A percentile compares a stretch with the other conserved stretches of the same genome.
These are phyloP conservation scores for Stropharia rugosoannulata DNA, from an alignment of 768 basidiomycete species.

Conservation along the genomic window DNA sequence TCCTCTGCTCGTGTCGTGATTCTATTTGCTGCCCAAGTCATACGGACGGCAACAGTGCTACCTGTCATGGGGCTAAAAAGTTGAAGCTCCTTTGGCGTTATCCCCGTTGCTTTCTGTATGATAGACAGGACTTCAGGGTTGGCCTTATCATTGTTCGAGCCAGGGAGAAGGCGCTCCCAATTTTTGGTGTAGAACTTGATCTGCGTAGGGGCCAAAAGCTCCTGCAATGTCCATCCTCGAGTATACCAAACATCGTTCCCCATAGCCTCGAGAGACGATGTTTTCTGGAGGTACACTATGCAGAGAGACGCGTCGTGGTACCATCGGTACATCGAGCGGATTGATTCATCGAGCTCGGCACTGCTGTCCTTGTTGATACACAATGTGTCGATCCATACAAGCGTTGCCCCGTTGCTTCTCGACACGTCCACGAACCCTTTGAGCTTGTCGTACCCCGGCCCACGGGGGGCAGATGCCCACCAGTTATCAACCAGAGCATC, in stretches of 20 bases:
- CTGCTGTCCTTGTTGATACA: constrained; percentile 6
- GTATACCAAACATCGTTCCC: background rate
- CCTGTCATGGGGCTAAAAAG: background rate
- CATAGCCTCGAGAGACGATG: background rate
- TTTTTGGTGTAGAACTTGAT: background rate
- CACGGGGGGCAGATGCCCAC: background rate
- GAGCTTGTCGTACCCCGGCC: background rate
- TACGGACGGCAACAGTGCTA: background rate
- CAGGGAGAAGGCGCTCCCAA: background rate
- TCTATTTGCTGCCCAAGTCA: background rate
- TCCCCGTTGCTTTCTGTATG: background rate
- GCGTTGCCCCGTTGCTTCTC: background rate
- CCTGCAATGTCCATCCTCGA: constrained; percentile 5
- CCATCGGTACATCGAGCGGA: constrained; percentile 5
- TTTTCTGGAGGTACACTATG: background rate
- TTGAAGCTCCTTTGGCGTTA: background rate
- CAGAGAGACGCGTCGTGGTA: background rate
- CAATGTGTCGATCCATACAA: constrained; percentile 2
- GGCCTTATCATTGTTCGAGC: background rate
- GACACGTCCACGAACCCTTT: background rate
- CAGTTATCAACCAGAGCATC: background rate
- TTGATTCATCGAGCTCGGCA: constrained; percentile 6
- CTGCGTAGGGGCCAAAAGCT: background rate
- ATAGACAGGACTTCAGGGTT: background rate
- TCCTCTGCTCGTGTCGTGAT: constrained; percentile 2